Conservation (phyloP, 1,284 basidiomycete genomes). For the Boletus semigastroideus region DNA sequence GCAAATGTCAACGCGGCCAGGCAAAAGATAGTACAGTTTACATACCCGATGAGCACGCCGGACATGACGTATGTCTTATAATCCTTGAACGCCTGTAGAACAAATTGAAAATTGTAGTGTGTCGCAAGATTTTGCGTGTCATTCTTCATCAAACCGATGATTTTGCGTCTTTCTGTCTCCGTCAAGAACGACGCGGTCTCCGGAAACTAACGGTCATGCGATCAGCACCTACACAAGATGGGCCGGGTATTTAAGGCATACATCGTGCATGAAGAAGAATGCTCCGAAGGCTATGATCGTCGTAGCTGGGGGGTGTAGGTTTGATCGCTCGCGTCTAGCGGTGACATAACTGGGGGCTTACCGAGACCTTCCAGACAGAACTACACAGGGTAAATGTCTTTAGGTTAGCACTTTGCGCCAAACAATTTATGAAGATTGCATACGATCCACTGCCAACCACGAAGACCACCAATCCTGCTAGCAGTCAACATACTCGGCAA, state of each 20-base stretch:
- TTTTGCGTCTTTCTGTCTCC: not conserved
- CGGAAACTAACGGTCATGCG: not conserved
- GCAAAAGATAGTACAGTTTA: not conserved
- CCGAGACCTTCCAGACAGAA: slow-evolving; percentile 35
- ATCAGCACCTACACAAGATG: not conserved
- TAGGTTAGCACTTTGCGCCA: not conserved
- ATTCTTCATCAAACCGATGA: slow-evolving; percentile 1
- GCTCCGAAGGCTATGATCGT: slow-evolving; percentile 38
- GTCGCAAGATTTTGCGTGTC: slow-evolving; percentile 10
- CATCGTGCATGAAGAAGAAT: slow-evolving; percentile 47
- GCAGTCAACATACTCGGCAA: not conserved
- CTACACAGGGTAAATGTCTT: slow-evolving; percentile 9
- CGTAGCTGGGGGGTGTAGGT: slow-evolving; percentile 24
- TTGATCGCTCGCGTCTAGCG: not conserved
- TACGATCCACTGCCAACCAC: slow-evolving; percentile 47
- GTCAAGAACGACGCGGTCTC: slow-evolving; percentile 6
- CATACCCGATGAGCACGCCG: slow-evolving; percentile 44
- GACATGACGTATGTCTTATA: slow-evolving; percentile 45
- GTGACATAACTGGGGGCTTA: not conserved
- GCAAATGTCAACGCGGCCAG: slow-evolving; percentile 4
- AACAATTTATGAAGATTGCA: slow-evolving; percentile 20
- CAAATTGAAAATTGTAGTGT: slow-evolving; percentile 35
- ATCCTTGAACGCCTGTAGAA: slow-evolving; percentile 42
- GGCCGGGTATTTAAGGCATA: slow-evolving; percentile 11
- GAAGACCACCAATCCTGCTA: slow-evolving; percentile 36